Evolutionary conservation across 805 yeast genomes (phyloP).

Genomic region (Vanderwaltozyma polyspora): DNA sequence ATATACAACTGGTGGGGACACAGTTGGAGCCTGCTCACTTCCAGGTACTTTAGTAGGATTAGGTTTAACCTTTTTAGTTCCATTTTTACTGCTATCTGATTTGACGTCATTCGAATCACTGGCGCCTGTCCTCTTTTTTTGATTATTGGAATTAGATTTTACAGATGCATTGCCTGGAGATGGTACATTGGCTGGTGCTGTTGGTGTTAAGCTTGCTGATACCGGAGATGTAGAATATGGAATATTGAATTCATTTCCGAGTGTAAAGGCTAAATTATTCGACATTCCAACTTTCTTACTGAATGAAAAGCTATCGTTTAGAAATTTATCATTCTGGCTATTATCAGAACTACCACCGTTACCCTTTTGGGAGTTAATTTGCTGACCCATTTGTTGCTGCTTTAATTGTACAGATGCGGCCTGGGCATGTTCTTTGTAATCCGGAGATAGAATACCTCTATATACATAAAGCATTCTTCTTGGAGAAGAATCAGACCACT

Average conservation of each 20-base stretch:
- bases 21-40: background rate
- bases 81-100: background rate
- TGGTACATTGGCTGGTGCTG: slow-evolving; percentile 1
- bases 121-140: background rate
- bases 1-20: slow-evolving; percentile 11
- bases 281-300: slow-evolving; percentile 4
- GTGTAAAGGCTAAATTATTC: slow-evolving; percentile 14
- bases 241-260: slow-evolving; percentile 31
- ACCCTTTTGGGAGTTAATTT: slow-evolving; percentile 1
- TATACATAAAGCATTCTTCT: slow-evolving; percentile 82
- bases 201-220: slow-evolving; percentile 41
- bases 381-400: slow-evolving; percentile 4
- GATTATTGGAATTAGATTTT: slow-evolving; percentile 1
- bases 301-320: slow-evolving; percentile 1
- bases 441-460: slow-evolving; percentile 66
- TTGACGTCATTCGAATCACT: background rate
- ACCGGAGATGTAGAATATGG: slow-evolving; percentile 74
- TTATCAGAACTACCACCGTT: slow-evolving; percentile 2
- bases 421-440: slow-evolving; percentile 61
- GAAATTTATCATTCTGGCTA: background rate
- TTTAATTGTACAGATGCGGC: slow-evolving; percentile 31
- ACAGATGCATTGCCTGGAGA: background rate
- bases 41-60: background rate
- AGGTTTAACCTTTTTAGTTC: background rate
- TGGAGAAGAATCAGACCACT: slow-evolving; percentile 87